Percentiles rank a stretch among this genome's conserved stretches.
These are phyloP conservation scores for Pestalotiopsis sp. DNA, from an alignment of 2,329 filamentous ascomycete species.

Conservation along the genomic window DNA sequence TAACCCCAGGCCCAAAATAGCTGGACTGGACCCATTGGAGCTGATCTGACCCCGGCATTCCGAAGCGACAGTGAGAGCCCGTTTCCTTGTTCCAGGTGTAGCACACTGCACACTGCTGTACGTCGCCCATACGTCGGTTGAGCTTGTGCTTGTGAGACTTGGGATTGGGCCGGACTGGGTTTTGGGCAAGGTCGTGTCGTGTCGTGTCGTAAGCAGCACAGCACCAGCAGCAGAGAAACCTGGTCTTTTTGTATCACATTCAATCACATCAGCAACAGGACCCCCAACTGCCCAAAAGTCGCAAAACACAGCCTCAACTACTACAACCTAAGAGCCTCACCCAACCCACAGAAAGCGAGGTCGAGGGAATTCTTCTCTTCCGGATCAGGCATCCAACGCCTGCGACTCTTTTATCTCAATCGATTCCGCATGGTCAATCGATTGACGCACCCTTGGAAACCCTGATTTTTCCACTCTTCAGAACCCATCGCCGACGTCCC, in stretches of 20 bases:
- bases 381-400: neutral
- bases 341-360: neutral
- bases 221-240: neutral
- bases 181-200: too few species aligned
- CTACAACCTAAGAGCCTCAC: neutral
- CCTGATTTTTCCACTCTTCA: neutral
- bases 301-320: neutral
- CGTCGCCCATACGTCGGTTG: neutral
- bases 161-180: neutral
- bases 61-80: neutral
- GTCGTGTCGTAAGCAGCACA: neutral
- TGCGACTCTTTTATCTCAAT: neutral
- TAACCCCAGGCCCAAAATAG: neutral
- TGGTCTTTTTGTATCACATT: neutral
- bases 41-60: neutral
- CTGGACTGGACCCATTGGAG: neutral
- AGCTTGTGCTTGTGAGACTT: neutral
- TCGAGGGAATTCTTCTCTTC: neutral
- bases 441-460: neutral
- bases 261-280: neutral
- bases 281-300: neutral
- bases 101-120: neutral
- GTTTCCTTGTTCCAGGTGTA: neutral
- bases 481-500: conserved; percentile 9
- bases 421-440: neutral